Percentiles rank a stretch among this genome's conserved stretches.
These are phyloP conservation scores for Penicillium argentinense DNA, from an alignment of 495 filamentous ascomycete species.

Conservation along the genomic window DNA sequence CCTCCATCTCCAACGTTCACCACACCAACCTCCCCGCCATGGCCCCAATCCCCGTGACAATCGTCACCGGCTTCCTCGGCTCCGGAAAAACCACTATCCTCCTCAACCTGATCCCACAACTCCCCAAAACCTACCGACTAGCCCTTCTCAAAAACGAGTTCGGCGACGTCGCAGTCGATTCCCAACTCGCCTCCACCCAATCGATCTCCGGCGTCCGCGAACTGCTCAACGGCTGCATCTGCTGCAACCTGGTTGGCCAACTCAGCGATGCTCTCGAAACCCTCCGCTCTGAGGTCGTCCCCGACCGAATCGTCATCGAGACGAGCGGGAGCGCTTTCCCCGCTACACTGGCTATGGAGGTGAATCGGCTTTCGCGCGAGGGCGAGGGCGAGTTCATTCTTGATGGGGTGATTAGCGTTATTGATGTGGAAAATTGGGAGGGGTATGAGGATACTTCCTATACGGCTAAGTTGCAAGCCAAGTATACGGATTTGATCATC, in stretches of 20 bases:
- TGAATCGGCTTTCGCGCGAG: slow-evolving; percentile 71
- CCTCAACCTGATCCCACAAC: slow-evolving; percentile 84
- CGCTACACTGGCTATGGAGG: slow-evolving; percentile 87
- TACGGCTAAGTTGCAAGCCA: slow-evolving; percentile 81
- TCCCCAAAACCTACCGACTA: slow-evolving; percentile 73
- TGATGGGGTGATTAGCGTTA: slow-evolving; percentile 88
- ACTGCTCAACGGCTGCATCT: slow-evolving; percentile 94
- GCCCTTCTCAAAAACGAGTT: slow-evolving; percentile 99
- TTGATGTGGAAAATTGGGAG: slow-evolving; percentile 96
- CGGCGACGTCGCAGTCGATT: slow-evolving; percentile 91
- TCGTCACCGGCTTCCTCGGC: slow-evolving; percentile 92
- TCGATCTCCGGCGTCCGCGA: slow-evolving; percentile 89
- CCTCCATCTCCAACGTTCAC: background rate
- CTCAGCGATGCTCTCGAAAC: slow-evolving; percentile 75
- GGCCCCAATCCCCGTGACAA: slow-evolving; percentile 83
- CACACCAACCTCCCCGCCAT: slow-evolving; percentile 27
- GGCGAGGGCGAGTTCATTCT: slow-evolving; percentile 63
- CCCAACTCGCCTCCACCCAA: slow-evolving; percentile 75
- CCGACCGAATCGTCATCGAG: slow-evolving; percentile 91
- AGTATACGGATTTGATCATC: slow-evolving; percentile 89
- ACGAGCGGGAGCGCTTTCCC: slow-evolving; percentile 87
- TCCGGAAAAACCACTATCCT: slow-evolving; percentile 93
- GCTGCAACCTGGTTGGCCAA: slow-evolving; percentile 95
- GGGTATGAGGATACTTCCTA: slow-evolving; percentile 92
- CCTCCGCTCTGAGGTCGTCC: slow-evolving; percentile 57